These are phyloP conservation scores for Dactylis glomerata DNA, from an alignment of 176 grass and related monocot species.

Conservation along the genomic window DNA sequence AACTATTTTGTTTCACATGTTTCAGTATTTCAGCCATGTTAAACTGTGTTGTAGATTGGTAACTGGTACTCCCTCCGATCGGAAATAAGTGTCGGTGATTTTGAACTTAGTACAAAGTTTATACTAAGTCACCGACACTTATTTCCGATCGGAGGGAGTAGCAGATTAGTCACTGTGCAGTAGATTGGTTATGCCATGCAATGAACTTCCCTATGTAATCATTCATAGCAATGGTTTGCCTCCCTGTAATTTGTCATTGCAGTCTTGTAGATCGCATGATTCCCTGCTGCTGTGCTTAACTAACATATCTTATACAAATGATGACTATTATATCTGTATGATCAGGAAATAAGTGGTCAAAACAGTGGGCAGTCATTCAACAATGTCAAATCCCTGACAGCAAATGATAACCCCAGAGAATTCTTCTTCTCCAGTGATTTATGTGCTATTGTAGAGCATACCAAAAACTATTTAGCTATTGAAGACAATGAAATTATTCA, in stretches of 20 bases:
- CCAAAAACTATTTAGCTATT: conserved; percentile 81
- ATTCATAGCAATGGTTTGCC: background rate
- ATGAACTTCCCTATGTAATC: background rate
- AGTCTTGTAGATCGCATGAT: background rate
- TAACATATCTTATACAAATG: background rate
- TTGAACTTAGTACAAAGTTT: too few species aligned
- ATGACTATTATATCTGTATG: background rate
- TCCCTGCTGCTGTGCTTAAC: background rate
- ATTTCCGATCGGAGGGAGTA: too few species aligned
- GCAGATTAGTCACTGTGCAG: too few species aligned
- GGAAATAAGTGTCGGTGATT: too few species aligned
- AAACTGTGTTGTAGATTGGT: background rate
- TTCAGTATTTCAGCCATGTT: background rate
- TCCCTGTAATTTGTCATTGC: background rate
- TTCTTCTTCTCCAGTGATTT: conserved; percentile 93
- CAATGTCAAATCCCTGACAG: conserved; percentile 76
- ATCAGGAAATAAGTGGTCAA: conserved; percentile 73
- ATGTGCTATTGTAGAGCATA: conserved; percentile 97
- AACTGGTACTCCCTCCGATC: too few species aligned
- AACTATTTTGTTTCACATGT: background rate
- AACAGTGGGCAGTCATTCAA: conserved; percentile 54
- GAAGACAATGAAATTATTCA: conserved; percentile 93
- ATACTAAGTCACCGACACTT: too few species aligned
- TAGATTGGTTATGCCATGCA: background rate
- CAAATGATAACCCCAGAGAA: conserved; percentile 79